Conservation (phyloP, 2,329 filamentous ascomycete genomes). For the Cercospora sp. region DNA sequence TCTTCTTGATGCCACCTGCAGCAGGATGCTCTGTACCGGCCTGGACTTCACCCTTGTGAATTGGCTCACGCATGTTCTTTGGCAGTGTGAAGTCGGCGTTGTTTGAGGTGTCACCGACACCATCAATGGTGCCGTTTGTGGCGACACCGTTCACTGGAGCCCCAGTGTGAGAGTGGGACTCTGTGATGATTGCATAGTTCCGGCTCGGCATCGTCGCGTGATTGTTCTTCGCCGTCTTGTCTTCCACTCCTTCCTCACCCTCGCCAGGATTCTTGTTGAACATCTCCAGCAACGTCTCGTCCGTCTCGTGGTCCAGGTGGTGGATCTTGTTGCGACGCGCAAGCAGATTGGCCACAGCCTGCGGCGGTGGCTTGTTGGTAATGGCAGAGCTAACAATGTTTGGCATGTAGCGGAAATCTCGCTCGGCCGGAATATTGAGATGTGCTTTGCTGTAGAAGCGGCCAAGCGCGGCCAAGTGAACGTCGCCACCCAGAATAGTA, state of each 20-base stretch:
- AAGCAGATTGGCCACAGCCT: slow-evolving; percentile 64
- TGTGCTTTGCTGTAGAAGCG: slow-evolving; percentile 65
- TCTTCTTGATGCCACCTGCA: slow-evolving; percentile 52
- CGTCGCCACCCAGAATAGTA: slow-evolving; percentile 65
- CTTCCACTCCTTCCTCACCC: slow-evolving; percentile 46
- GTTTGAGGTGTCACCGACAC: slow-evolving; percentile 20
- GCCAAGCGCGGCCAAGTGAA: slow-evolving; percentile 63
- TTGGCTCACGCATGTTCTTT: slow-evolving; percentile 65
- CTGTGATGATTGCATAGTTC: slow-evolving; percentile 65
- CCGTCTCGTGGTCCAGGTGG: slow-evolving; percentile 62
- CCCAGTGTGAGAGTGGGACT: slow-evolving; percentile 43
- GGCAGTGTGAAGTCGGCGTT: slow-evolving; percentile 45
- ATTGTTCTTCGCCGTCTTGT: slow-evolving; percentile 72
- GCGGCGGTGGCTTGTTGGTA: slow-evolving; percentile 67
- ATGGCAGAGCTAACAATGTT: slow-evolving; percentile 66
- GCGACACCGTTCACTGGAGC: slow-evolving; percentile 33
- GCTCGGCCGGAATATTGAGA: slow-evolving; percentile 56
- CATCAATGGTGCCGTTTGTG: slow-evolving; percentile 28
- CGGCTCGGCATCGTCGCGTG: slow-evolving; percentile 78
- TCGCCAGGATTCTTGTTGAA: slow-evolving; percentile 61
- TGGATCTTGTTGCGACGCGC: slow-evolving; percentile 66
- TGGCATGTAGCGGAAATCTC: slow-evolving; percentile 64
- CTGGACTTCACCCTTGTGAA: slow-evolving; percentile 74
- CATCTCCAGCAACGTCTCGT: slow-evolving; percentile 64
- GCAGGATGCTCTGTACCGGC: slow-evolving; percentile 79